Evolutionary conservation across 2,329 filamentous ascomycete genomes (phyloP), one percentile per base, ranked within the genome.

Genomic region (Botryotinia globosa): DNA sequence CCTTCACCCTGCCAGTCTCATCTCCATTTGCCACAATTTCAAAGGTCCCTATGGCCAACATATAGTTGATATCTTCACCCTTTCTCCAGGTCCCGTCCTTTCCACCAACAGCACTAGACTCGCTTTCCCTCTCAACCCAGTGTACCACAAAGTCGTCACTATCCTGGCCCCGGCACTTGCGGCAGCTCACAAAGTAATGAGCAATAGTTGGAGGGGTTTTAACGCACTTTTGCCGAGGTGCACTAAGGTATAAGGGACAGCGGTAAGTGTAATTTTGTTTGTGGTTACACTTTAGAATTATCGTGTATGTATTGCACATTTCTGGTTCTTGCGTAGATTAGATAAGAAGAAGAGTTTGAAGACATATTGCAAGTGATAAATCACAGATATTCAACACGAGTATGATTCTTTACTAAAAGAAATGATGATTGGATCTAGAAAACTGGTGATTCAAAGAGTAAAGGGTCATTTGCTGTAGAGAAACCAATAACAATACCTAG

Each of bases 231-330:
- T 51, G 56, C 32, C 42, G 42, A 22, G 32, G 16, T 3, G 10
- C 12, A 10, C 42, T 16, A 25, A 62, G 42, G 22, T 59, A 69
- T 32, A 37, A 69, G 18, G 66, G 18, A 25, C 68, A 63, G 25
- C 32, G 42, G 37, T 70, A 25, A 14, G 56, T 70, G 29, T 63
- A 70, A 14, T 8, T 63, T 70, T 70, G 58, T 32, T 63, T 42
- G 56, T 70, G 68, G 3, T 42, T 70, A 44, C 68, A 64, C 20
- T 22, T 48, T n/a, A 48, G 12, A 54, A 70, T 64, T 16, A 70
- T 45, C 22, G 68, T 64, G 6, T 45, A 64, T 64, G 44, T 70
- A 37, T 64, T 34, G 68, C 68, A 70, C 68, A 63, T 64, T 42
- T 37, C 25, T 70, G 32, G 16, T 54, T 51, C 18, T 64, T 70